A percentile compares a stretch with the other conserved stretches of the same genome.
Conservation (phyloP, 306 rosid species). For the Spatholobus suberectus region DNA sequence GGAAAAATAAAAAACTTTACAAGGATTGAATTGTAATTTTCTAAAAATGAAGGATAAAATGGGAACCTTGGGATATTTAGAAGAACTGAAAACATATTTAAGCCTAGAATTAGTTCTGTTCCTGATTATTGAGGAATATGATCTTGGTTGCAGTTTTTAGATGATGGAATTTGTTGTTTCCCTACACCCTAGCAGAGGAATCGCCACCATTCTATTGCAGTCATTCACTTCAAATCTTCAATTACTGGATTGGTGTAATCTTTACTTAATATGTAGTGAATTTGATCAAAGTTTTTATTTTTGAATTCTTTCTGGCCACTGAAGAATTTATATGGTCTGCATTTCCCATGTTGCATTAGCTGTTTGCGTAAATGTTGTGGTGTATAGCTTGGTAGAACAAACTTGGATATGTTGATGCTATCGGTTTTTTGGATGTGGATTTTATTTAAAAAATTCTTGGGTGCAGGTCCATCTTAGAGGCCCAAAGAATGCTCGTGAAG, state of each 20-base stretch:
- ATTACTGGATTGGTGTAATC: background rate
- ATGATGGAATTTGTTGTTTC: background rate
- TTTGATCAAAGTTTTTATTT: background rate
- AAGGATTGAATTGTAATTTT: background rate
- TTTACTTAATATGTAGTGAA: background rate
- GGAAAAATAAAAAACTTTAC: background rate
- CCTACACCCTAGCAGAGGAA: background rate
- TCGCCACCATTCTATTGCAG: background rate
- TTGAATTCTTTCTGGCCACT: background rate
- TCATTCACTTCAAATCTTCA: background rate
- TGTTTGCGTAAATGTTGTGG: background rate
- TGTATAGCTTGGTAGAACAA: background rate
- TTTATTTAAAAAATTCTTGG: background rate
- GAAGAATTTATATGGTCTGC: background rate
- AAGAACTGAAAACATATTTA: background rate
- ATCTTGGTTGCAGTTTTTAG: background rate
- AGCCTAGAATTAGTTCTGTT: background rate
- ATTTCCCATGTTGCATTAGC: background rate
- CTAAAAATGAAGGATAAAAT: background rate
- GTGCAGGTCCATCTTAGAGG: slow-evolving; percentile 82
- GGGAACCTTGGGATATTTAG: background rate
- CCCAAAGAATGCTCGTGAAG: slow-evolving; percentile 84
- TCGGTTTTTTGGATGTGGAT: background rate
- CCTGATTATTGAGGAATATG: background rate
- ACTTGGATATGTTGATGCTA: background rate